Evolutionary conservation across 208 protist species (phyloP), one percentile per base, ranked within the genome.

Genomic region (Perkinsela sp.): DNA sequence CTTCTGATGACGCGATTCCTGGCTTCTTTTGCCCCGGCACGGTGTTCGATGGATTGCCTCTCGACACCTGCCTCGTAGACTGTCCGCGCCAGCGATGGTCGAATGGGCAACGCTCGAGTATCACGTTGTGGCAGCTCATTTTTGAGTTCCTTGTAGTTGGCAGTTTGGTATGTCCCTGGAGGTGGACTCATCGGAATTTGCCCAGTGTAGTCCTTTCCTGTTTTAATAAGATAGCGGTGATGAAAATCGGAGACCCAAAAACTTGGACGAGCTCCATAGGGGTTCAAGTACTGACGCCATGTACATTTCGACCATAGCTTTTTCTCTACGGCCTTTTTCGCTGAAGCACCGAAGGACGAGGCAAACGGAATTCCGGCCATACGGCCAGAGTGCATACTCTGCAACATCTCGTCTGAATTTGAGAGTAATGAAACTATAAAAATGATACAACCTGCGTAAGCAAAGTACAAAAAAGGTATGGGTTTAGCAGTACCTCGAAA

Each of bases 191-290:
- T 73, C 1, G 87, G 87, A 31, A 92, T 84, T 66, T 77, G 75
- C 1, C 87, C 87, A 66, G 87, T 81, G 68, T 77, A 92, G 68
- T 92, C 87, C 28, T 77, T 82, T 66, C 87, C 87, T 69, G 83
- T 84, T 68, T 82, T 78, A 31, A 79, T 78, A 0, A 92, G 75
- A 68, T 92, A 86, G 68, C 79, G 75, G 72, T 92, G 87, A 30
- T 82, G 79, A 69, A 92, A 92, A 74, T 92, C 87, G 31, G 87
- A 92, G 16, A 86, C 81, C 85, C 87, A 92, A 68, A 92, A 90
- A 22, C 82, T 89, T 28, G 83, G 83, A n/a, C 85, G 79, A 2
- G 75, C 68, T 68, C 83, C 76, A 69, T 90, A 78, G 72, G 87
- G 81, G 71, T 85, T 80, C 75, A 90, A 81, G 0, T 80, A 32